Conservation (phyloP, 495 filamentous ascomycete species). For the Aspergillus leporis region DNA sequence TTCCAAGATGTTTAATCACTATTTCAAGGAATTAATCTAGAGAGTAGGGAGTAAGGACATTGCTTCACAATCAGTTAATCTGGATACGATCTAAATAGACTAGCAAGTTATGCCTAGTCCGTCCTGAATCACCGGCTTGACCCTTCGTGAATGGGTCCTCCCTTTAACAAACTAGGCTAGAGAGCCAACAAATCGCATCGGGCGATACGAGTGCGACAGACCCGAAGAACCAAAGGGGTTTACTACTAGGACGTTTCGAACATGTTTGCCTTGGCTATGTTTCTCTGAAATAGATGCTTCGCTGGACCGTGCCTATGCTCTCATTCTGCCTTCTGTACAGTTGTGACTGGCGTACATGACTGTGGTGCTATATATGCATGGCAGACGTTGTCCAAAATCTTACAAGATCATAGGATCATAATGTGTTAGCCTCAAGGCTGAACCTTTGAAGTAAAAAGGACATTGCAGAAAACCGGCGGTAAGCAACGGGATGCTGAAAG, state of each 20-base stretch:
- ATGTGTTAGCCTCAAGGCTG: not conserved
- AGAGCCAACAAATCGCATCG: not conserved
- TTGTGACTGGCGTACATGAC: not conserved
- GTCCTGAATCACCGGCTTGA: not conserved
- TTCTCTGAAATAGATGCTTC: not conserved
- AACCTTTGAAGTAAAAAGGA: not conserved
- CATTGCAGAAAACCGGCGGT: not conserved
- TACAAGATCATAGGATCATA: not conserved
- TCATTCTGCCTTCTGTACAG: not conserved
- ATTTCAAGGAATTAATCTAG: not conserved
- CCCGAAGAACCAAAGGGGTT: not conserved
- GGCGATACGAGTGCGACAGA: conserved; percentile 1
- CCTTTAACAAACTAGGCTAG: not conserved
- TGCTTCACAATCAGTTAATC: not conserved
- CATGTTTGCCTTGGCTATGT: not conserved
- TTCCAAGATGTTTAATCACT: not conserved
- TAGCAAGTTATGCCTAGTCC: too few species aligned
- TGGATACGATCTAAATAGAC: too few species aligned
- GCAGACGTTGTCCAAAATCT: not conserved
- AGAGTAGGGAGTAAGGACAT: not conserved
- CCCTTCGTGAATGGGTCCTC: not conserved
- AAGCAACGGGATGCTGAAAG: conserved; percentile 5
- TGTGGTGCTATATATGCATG: not conserved
- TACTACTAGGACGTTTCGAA: not conserved
- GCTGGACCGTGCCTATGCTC: not conserved